Base-by-base conservation (phyloP, 2,329 filamentous ascomycete species). In the Pseudogymnoascus sp. region DNA sequence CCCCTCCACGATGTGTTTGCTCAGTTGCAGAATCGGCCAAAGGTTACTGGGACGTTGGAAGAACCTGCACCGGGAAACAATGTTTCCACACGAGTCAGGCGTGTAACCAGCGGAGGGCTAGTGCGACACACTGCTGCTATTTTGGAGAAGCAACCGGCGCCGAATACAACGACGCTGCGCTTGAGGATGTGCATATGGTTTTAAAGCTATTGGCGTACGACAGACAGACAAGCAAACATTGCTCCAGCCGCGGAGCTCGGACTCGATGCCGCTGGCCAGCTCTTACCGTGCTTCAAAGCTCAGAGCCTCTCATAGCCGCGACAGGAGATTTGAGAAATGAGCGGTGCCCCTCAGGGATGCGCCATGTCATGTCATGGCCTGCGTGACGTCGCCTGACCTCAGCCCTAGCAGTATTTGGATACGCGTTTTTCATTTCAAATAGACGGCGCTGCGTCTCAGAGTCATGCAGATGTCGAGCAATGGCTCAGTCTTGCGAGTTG, bases 351-450 rank as follows among this genome's bases (percentile, higher is more conserved):
- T 19, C 26, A 31, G 8, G 47, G 15, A 53, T 53, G 47, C 47
- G 47, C 26, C 26, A 53, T 17, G 19, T 53, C 26, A 53, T 17
- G 19, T 53, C 26, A 31, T 31, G 47, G 31, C 6, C 26, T 53
- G 47, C 47, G 47, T 31, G 47, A 53, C n/a, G 47, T 31, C 47
- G 47, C 47, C 47, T 53, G 47, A 53, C 47, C 47, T 53, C 26
- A 53, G 47, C n/a, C 26, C 23, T 21, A 19, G 47, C 21, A 5
- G 26, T 53, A 19, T 33, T 57, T 33, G 28, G 17, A 19, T 57
- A 26, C 26, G 47, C n/a, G 9, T 31, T 57, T 57, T 28, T 50
- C 47, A 57, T 57, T 57, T 57, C 47, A 57, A 57, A 57, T 57
- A 57, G 28, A 33, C n/a, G 47, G 26, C 10, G 26, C 4, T 31